Evolutionary conservation across 2,329 filamentous ascomycete species (phyloP), one percentile per base, ranked within the genome.

Genomic region (Fusarium sp.): DNA sequence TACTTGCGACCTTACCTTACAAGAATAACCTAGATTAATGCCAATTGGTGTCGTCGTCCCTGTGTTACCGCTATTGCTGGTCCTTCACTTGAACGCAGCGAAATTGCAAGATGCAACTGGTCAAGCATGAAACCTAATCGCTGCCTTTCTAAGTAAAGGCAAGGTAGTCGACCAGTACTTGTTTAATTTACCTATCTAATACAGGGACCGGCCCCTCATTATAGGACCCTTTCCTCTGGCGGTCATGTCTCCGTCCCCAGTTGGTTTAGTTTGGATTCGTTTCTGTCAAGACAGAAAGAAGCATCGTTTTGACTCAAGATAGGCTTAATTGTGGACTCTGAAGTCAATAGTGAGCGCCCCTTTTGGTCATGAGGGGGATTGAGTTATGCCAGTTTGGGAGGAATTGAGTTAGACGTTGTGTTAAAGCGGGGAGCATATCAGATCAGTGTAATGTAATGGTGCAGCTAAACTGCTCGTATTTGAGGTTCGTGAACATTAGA

Each of bases 391-490:
- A 59, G 51, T 42, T 48, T 49, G 46, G 59, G 61, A 63, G 38
- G 38, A 64, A 63, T 58, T 45, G 52, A 64, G 59, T 26, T 51
- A 54, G 54, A 40, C 20, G 39, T 59, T 58, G 48, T 50, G 65
- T 31, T 38, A 54, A 36, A 70, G 66, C 49, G 63, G 63, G 57
- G 58, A 46, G 22, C 28, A 52, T 55, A 66, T 55, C 63, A 71
- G n/a, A 53, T 56, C 53, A 57, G 46, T 54, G 49, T 53, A 52
- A 67, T 60, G 28, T 53, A 52, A 67, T 60, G 28, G 53, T 64
- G 40, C 53, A 68, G 60, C 43, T 42, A 36, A n/a, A 54, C 8
- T 48, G 58, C 62, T 69, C 67, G 67, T 69, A 69, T 70, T 68
- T 42, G 28, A 58, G 33, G 31, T 18, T 45, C 34, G 28, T 24